Conservation (phyloP, 1,284 basidiomycete species). For the Fistulina hepatica region DNA sequence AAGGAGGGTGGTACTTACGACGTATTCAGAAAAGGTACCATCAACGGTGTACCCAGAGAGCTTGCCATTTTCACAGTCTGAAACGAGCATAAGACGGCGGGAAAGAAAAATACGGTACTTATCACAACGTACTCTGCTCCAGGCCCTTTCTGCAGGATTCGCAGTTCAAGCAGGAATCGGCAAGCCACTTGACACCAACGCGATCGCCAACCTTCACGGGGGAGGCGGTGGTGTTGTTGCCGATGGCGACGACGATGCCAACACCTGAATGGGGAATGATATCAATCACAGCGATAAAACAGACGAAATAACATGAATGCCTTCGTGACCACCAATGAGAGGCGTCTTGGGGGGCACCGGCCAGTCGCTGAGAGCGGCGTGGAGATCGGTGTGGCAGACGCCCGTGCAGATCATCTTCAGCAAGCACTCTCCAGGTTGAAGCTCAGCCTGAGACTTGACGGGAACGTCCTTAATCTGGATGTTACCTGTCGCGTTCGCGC, state of each 20-base stretch:
- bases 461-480: constrained; percentile 43
- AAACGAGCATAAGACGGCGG: background rate
- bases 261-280: too few species aligned
- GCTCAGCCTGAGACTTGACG: constrained; percentile 53
- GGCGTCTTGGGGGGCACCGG: constrained; percentile 56
- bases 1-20: constrained; percentile 29
- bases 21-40: constrained; percentile 79
- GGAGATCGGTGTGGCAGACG: constrained; percentile 71
- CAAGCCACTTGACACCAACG: constrained; percentile 85
- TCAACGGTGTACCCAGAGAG: constrained; percentile 68
- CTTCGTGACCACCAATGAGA: constrained; percentile 81
- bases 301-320: too few species aligned
- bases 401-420: constrained; percentile 70
- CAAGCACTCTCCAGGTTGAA: constrained; percentile 73
- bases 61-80: constrained; percentile 52
- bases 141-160: constrained; percentile 63
- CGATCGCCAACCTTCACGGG: constrained; percentile 66
- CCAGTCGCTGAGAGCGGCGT: constrained; percentile 66
- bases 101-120: constrained; percentile 7
- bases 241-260: constrained; percentile 64
- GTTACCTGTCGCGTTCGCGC: constrained; percentile 29
- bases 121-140: constrained; percentile 50
- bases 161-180: constrained; percentile 56
- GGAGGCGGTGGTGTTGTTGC: constrained; percentile 46
- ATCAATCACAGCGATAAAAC: too few species aligned